Evolutionary conservation across 148 eudicot genomes (phyloP).

Genomic region (Limonium bicolor): DNA sequence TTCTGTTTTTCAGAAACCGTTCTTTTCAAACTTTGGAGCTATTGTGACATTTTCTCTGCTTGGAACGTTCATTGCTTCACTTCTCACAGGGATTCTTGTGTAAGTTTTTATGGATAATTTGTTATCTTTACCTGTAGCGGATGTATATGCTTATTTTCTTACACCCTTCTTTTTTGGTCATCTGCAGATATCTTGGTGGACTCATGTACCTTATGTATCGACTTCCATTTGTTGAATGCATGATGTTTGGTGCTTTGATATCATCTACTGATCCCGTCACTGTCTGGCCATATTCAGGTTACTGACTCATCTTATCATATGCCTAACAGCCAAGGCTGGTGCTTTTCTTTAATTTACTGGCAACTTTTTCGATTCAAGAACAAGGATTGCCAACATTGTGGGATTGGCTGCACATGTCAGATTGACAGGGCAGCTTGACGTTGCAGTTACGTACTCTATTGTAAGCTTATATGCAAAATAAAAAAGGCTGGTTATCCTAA

Average conservation of each 20-base stretch:
- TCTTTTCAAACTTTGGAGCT: constrained; percentile 98
- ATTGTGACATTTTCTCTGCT: constrained; percentile 83
- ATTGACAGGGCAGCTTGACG: too few relatives aligned
- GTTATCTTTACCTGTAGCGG: background rate
- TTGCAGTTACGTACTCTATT: too few relatives aligned
- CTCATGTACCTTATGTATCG: constrained; percentile 55
- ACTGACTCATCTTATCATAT: background rate
- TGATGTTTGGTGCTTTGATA: constrained; percentile 99
- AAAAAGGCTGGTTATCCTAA: too few relatives aligned
- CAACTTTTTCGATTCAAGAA: too few relatives aligned
- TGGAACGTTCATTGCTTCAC: constrained; percentile 81
- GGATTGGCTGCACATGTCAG: too few relatives aligned
- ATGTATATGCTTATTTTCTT: constrained; percentile 1
- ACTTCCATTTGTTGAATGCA: constrained; percentile 87
- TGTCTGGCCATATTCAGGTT: constrained; percentile 90
- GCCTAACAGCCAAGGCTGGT: too few relatives aligned
- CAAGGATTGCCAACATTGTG: too few relatives aligned
- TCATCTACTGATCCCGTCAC: constrained; percentile 99
- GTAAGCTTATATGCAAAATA: too few relatives aligned
- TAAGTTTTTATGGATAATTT: constrained; percentile 47
- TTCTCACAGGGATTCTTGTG: constrained; percentile 88
- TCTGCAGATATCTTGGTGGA: constrained; percentile 84
- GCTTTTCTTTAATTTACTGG: too few relatives aligned
- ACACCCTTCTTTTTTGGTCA: background rate
- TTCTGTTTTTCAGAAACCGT: constrained; percentile 66